Evolutionary conservation across 345 rosid genomes (phyloP).

Genomic region (Acer saccharum): DNA sequence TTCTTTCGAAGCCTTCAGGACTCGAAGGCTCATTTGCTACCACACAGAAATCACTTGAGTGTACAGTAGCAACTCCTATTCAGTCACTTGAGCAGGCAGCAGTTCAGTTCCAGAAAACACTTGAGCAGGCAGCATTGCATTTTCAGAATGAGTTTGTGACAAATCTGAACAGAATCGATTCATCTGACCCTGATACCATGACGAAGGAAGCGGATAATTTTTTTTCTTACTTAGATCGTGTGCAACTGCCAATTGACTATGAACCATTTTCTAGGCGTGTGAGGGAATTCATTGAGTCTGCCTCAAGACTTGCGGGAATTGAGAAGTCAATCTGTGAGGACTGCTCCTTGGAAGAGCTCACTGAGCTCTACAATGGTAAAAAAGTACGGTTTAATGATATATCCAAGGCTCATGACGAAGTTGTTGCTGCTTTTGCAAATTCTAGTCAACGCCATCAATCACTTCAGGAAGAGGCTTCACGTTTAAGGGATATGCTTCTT

Average conservation of each 20-base stretch:
- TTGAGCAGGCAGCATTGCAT: background rate
- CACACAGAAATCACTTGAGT: background rate
- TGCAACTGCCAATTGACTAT: slow-evolving; percentile 1
- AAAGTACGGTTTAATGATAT: slow-evolving; percentile 28
- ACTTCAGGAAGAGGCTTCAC: slow-evolving; percentile 30
- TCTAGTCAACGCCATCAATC: slow-evolving; percentile 23
- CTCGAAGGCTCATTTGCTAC: background rate
- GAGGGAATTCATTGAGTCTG: slow-evolving; percentile 11
- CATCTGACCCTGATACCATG: slow-evolving; percentile 6
- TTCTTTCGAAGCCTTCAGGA: slow-evolving; percentile 12
- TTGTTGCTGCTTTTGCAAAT: slow-evolving; percentile 25
- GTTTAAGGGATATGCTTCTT: slow-evolving; percentile 24
- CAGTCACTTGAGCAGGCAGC: background rate
- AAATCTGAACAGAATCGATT: slow-evolving; percentile 9
- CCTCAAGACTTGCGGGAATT: slow-evolving; percentile 14
- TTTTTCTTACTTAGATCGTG: background rate
- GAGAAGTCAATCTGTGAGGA: slow-evolving; percentile 17
- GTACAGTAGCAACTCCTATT: background rate
- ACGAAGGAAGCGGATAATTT: background rate
- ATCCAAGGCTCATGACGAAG: slow-evolving; percentile 33
- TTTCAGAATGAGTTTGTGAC: background rate
- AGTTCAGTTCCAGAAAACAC: background rate
- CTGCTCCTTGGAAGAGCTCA: slow-evolving; percentile 28
- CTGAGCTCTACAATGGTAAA: slow-evolving; percentile 21
- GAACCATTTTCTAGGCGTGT: background rate